Conservation (phyloP, 495 filamentous ascomycete genomes). For the Talaromyces trachyspermus region DNA sequence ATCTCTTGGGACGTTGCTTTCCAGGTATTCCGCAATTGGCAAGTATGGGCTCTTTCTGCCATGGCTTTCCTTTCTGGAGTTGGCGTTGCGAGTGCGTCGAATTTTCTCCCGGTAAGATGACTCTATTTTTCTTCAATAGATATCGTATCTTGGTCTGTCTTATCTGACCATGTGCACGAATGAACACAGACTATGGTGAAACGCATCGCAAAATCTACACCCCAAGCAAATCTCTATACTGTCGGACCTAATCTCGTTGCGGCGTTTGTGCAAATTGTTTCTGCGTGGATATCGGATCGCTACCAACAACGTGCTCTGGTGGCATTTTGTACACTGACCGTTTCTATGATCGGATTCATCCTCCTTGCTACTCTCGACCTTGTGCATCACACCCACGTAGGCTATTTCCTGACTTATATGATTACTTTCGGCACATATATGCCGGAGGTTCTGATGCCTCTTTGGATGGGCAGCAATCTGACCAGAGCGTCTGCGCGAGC, state of each 20-base stretch:
- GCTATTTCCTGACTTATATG: slow-evolving; percentile 5
- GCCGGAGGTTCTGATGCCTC: slow-evolving; percentile 6
- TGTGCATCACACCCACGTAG: background rate
- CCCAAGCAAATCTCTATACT: slow-evolving; percentile 1
- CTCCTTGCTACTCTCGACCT: slow-evolving; percentile 5
- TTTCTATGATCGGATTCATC: slow-evolving; percentile 6
- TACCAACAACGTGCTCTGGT: slow-evolving; percentile 5
- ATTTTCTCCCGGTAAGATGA: slow-evolving; percentile 2
- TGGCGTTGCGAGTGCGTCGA: slow-evolving; percentile 2
- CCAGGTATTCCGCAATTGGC: background rate
- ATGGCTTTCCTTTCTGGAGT: slow-evolving; percentile 4
- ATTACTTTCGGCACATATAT: slow-evolving; percentile 6
- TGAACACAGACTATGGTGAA: slow-evolving; percentile 2
- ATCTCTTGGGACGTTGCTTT: slow-evolving; percentile 1
- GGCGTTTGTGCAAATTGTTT: slow-evolving; percentile 2
- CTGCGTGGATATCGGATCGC: slow-evolving; percentile 3
- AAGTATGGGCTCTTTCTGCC: slow-evolving; percentile 2
- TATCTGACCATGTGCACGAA: too few relatives aligned
- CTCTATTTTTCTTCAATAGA: background rate
- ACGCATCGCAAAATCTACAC: slow-evolving; percentile 1
- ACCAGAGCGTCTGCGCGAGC: slow-evolving; percentile 2
- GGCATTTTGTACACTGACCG: background rate
- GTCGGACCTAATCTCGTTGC: slow-evolving; percentile 5
- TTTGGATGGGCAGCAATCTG: slow-evolving; percentile 3
- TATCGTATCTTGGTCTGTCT: too few relatives aligned